Conservation (phyloP, 257 asterid species). For the Jacaranda copaia region DNA sequence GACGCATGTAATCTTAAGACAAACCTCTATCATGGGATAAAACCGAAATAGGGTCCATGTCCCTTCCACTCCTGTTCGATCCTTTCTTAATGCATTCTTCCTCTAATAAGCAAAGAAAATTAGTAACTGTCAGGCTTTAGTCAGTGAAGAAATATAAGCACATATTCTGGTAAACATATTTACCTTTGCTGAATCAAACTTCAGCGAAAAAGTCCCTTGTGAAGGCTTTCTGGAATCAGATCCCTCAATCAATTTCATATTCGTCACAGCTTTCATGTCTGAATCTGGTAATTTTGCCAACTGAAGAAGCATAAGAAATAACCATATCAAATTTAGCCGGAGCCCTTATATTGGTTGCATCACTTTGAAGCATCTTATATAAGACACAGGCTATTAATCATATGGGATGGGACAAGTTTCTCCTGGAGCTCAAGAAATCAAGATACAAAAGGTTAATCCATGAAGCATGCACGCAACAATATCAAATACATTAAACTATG, state of each 20-base stretch:
- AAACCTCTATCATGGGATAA: slow-evolving; percentile 87
- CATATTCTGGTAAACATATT: slow-evolving; percentile 18
- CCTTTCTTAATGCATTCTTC: slow-evolving; percentile 73
- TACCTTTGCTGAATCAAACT: slow-evolving; percentile 84
- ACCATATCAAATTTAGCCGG: slow-evolving; percentile 14
- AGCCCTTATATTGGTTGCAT: slow-evolving; percentile 29
- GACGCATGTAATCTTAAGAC: slow-evolving; percentile 33
- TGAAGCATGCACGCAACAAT: too few relatives aligned
- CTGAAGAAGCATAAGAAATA: slow-evolving; percentile 50
- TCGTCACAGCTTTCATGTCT: slow-evolving; percentile 84
- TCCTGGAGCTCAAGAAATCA: slow-evolving; percentile 29
- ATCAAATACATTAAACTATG: too few relatives aligned
- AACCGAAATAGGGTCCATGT: slow-evolving; percentile 82
- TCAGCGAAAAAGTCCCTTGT: slow-evolving; percentile 66
- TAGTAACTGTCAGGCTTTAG: slow-evolving; percentile 43
- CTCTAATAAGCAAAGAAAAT: slow-evolving; percentile 56
- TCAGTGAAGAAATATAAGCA: slow-evolving; percentile 9
- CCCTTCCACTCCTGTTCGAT: slow-evolving; percentile 77
- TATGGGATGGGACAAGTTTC: not conserved
- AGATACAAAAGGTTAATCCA: not conserved
- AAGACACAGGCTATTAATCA: not conserved
- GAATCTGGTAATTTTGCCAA: slow-evolving; percentile 71
- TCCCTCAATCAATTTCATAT: slow-evolving; percentile 79
- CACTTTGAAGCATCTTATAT: slow-evolving; percentile 23
- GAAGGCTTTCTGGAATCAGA: slow-evolving; percentile 57